phyloP scores from a whole-genome alignment of 352 stramenopile genomes.

The Globisporangium uncinulatum region DNA sequence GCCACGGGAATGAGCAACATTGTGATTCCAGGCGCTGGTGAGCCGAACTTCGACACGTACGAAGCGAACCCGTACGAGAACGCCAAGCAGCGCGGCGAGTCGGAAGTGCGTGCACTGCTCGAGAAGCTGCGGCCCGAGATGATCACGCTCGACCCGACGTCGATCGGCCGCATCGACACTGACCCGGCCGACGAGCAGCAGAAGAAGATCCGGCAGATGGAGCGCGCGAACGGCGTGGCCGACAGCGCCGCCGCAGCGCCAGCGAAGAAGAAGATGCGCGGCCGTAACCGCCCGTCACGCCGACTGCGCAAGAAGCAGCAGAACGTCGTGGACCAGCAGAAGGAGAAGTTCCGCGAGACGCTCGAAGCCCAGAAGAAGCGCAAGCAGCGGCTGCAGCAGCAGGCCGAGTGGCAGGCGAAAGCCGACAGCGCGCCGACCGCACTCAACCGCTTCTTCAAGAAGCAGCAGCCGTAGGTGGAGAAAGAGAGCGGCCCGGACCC shows the following conservation, averaged over 20 bases:
- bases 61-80: slow-evolving; percentile 98
- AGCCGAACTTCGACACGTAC: slow-evolving; percentile 98
- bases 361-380: slow-evolving; percentile 72
- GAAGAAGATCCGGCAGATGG: slow-evolving; percentile 72
- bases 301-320: slow-evolving; percentile 96
- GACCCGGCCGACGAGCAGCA: slow-evolving; percentile 85
- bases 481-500: background rate
- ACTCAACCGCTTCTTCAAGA: slow-evolving; percentile 88
- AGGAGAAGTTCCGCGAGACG: slow-evolving; percentile 88
- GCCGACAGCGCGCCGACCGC: slow-evolving; percentile 64
- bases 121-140: slow-evolving; percentile 98
- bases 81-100: slow-evolving; percentile 94
- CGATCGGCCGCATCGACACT: slow-evolving; percentile 91
- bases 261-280: slow-evolving; percentile 97
- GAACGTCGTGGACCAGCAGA: slow-evolving; percentile 97
- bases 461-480: slow-evolving; percentile 44
- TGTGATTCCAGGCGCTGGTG: slow-evolving; percentile 95
- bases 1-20: slow-evolving; percentile 72
- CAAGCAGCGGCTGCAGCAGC: slow-evolving; percentile 61
- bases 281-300: slow-evolving; percentile 95
- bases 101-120: slow-evolving; percentile 94
- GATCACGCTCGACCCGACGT: slow-evolving; percentile 95
- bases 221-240: slow-evolving; percentile 67
- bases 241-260: slow-evolving; percentile 36
- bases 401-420: slow-evolving; percentile 79